Evolutionary conservation across 202 grass and related monocot species (phyloP).

Genomic region (Musa balbisiana): DNA sequence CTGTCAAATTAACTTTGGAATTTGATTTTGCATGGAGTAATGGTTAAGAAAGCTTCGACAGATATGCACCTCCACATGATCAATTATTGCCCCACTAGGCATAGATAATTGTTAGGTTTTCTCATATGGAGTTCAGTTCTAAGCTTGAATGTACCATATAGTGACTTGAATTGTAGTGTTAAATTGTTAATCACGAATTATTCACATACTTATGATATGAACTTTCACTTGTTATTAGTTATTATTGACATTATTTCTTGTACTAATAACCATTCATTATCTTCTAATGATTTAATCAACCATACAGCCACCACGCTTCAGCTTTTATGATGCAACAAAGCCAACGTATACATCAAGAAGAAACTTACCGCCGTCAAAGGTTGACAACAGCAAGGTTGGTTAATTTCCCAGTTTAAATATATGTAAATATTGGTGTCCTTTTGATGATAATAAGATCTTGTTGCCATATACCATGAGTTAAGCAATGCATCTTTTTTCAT

Average conservation of each 20-base stretch:
- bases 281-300: constrained; percentile 15
- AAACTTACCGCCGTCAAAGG: constrained; percentile 78
- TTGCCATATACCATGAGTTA: no score
- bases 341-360: constrained; percentile 86
- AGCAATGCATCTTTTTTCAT: not conserved
- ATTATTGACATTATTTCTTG: constrained; percentile 9
- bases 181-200: no score
- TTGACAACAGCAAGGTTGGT: constrained; percentile 54
- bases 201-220: no score
- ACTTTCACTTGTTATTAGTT: no score
- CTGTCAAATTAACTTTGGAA: no score
- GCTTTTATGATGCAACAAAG: constrained; percentile 80
- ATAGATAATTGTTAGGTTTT: no score
- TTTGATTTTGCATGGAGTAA: no score
- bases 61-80: not conserved
- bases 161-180: no score
- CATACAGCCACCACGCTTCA: constrained; percentile 66
- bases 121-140: no score
- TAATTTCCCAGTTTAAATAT: not conserved
- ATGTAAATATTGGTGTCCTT: not conserved
- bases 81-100: not conserved
- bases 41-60: no score
- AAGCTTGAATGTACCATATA: no score
- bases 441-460: no score
- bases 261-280: not conserved